Evolutionary conservation across 805 yeast species (phyloP), one percentile per base, ranked within the genome.

Genomic region (Candida xiaguanensis): DNA sequence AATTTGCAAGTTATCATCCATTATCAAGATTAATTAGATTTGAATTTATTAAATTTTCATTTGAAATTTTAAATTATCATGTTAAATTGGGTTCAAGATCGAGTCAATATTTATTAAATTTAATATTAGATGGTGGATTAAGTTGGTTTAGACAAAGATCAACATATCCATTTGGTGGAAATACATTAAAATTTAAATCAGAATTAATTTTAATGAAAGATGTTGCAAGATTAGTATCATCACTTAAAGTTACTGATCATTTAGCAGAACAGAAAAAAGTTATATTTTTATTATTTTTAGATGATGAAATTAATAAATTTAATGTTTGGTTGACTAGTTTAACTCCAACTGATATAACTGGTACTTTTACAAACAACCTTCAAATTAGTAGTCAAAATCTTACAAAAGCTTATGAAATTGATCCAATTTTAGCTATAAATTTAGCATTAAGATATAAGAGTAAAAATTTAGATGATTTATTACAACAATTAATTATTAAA

Each of bases 91-190:
- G 67, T 3, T 69, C 82, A 1, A 66, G 73, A 45, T 69, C 72
- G 42, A 64, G 67, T 16, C 43, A 59, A 2, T 50, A 58, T 2
- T 60, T 89, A 48, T 74, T 76, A 1, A 63, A 63, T 26, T 59
- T 74, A 3, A 72, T 89, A 12, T 56, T 85, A 17, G 78, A 76
- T 40, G 88, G 87, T 13, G 75, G 83, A 0, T 68, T 93, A 31
- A 72, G 83, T 1, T 90, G 98, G 96, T 93, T 88, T 55, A 70
- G 69, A 17, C 71, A 66, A 33, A 69, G 76, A 15, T 68, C 78
- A 1, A 66, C 73, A 3, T 83, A 82, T 65, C 96, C 98, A 12
- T 89, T 74, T 63, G 98, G 99, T 3, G 82, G 88, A 8, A 88
- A 91, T 54, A 70, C 76, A 31, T 60, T 86, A 45, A 80, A 80